These are phyloP conservation scores for Thalassiosira mediterranea DNA, from an alignment of 352 stramenopile genomes.

Conservation along the genomic window DNA sequence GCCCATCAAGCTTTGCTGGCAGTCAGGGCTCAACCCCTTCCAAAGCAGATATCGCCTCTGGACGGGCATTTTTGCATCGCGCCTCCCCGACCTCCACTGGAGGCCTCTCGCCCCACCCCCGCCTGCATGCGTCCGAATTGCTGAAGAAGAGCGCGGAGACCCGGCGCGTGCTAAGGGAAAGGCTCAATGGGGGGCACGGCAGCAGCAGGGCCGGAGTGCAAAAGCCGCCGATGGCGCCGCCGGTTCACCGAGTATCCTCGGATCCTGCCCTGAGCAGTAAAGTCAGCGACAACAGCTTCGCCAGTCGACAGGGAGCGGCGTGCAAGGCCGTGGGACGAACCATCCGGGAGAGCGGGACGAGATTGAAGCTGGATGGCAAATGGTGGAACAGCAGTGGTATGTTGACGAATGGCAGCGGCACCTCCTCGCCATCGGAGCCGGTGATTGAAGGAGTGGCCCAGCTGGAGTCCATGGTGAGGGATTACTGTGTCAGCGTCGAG, in stretches of 20 bases:
- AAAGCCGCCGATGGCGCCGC: conserved; percentile 11
- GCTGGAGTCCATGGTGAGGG: conserved; percentile 55
- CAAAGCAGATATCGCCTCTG: conserved; percentile 26
- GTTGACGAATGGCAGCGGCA: background rate
- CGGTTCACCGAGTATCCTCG: background rate
- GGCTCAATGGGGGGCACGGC: background rate
- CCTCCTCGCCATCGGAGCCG: background rate
- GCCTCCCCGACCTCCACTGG: background rate
- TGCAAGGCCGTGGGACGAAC: conserved; percentile 41
- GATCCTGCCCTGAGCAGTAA: background rate
- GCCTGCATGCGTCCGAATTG: conserved; percentile 35
- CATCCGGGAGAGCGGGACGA: conserved; percentile 38
- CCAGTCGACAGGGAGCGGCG: conserved; percentile 41
- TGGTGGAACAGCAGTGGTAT: conserved; percentile 16
- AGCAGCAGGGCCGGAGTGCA: no score
- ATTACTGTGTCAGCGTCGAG: conserved; percentile 56
- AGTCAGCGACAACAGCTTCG: conserved; percentile 25
- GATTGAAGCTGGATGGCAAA: conserved; percentile 44
- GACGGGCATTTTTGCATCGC: conserved; percentile 26
- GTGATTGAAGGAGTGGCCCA: conserved; percentile 38
- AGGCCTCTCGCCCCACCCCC: conserved; percentile 28
- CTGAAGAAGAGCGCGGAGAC: conserved; percentile 55
- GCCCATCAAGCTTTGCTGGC: background rate
- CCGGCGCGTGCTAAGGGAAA: conserved; percentile 31
- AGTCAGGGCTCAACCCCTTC: conserved; percentile 10